A percentile compares a stretch with the other conserved stretches of the same genome.
phyloP scores from a whole-genome alignment of 352 stramenopile species.

The Globisporangium camurandrum region DNA sequence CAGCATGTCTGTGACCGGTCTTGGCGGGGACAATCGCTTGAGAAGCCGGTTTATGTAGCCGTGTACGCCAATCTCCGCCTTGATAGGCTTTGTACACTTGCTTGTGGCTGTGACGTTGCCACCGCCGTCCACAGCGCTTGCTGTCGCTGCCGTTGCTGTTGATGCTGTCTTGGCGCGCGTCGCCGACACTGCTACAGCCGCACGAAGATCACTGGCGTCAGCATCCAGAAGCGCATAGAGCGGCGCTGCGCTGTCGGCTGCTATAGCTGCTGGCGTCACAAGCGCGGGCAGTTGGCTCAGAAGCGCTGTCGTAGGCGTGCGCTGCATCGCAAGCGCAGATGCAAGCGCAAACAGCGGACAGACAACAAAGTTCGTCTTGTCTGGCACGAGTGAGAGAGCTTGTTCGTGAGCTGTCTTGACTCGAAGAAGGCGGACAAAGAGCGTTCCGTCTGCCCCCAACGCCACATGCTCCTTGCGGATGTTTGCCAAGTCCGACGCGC shows the following conservation, averaged over 20 bases:
- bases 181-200: background rate
- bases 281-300: background rate
- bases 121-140: background rate
- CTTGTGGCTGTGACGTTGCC: too few species aligned
- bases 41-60: background rate
- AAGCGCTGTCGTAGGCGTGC: background rate
- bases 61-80: background rate
- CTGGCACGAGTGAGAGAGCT: background rate
- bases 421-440: background rate
- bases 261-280: background rate
- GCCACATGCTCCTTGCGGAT: background rate
- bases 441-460: background rate
- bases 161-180: background rate
- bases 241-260: background rate
- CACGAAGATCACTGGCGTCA: background rate
- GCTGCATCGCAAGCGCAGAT: background rate
- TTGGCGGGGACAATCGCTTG: background rate
- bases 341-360: background rate
- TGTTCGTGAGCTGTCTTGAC: slow-evolving; percentile 4
- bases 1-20: background rate
- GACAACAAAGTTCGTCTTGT: background rate
- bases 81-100: too few species aligned
- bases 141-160: background rate
- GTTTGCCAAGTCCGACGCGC: background rate
- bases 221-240: background rate